phyloP scores from a whole-genome alignment of 2,329 filamentous ascomycete genomes.

The Neopestalotiopsis clavispora region DNA sequence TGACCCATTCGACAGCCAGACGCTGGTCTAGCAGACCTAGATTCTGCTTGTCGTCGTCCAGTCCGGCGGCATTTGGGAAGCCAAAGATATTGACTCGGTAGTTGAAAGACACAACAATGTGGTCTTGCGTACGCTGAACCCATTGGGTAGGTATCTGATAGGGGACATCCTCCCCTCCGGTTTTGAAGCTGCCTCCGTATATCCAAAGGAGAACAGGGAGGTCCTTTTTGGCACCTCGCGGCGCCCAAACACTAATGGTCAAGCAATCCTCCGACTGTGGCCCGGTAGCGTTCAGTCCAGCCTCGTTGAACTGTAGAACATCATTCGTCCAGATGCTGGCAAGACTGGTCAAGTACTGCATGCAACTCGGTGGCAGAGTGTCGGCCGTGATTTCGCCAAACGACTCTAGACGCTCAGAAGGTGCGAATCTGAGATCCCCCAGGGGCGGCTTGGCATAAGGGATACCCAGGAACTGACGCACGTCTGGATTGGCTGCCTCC shows the following conservation, averaged over 20 bases:
- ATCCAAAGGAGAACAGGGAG: conserved; percentile 32
- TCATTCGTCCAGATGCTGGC: conserved; percentile 27
- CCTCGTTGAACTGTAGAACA: conserved; percentile 15
- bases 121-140: conserved; percentile 25
- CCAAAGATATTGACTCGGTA: conserved; percentile 43
- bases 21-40: conserved; percentile 56
- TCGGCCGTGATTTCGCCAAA: conserved; percentile 29
- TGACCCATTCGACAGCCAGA: conserved; percentile 53
- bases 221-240: conserved; percentile 25
- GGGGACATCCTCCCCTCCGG: conserved; percentile 23
- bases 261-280: conserved; percentile 40
- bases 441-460: conserved; percentile 63
- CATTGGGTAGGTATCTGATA: conserved; percentile 27
- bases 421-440: conserved; percentile 51
- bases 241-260: conserved; percentile 39
- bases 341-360: conserved; percentile 33
- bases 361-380: conserved; percentile 35
- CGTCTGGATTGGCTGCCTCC: conserved; percentile 24
- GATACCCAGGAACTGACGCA: conserved; percentile 42
- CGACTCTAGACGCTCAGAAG: conserved; percentile 31
- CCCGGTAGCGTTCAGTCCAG: conserved; percentile 1
- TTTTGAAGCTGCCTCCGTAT: conserved; percentile 32
- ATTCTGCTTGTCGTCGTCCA: conserved; percentile 41
- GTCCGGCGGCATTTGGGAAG: conserved; percentile 35
- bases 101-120: conserved; percentile 45